These are phyloP conservation scores for Ascochyta clinopodiicola DNA, from an alignment of 2,329 filamentous ascomycete genomes.

Conservation along the genomic window DNA sequence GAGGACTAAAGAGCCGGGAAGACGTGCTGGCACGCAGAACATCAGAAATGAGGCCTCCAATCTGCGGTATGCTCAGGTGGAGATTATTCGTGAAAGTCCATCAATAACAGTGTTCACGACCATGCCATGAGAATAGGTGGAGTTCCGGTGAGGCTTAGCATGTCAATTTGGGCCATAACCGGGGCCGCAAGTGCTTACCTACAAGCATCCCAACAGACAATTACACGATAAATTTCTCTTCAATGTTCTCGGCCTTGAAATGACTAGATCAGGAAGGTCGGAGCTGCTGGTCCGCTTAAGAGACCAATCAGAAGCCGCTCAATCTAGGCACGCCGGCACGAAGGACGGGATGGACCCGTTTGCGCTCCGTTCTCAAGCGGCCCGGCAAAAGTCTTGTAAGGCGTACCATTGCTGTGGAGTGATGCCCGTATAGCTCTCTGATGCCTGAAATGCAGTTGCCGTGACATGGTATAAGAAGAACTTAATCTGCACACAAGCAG, in stretches of 20 bases:
- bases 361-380: constrained; percentile 4
- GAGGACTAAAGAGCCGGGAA: too few species aligned
- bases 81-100: too few species aligned
- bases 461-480: constrained; percentile 8
- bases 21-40: too few species aligned
- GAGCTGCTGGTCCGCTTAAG: neutral
- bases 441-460: constrained; percentile 7
- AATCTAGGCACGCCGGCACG: neutral
- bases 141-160: too few species aligned
- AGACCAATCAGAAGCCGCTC: neutral
- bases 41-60: too few species aligned
- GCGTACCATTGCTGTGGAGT: constrained; percentile 16
- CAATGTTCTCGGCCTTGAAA: neutral
- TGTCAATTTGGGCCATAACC: neutral
- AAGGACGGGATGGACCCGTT: neutral
- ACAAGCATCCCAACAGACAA: neutral
- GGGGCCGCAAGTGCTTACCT: neutral
- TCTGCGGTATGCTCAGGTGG: too few species aligned
- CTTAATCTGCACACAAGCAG: neutral
- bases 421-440: constrained; percentile 13
- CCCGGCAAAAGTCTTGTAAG: constrained; percentile 8
- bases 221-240: too few species aligned
- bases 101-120: too few species aligned
- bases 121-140: too few species aligned
- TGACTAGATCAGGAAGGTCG: constrained; percentile 3